phyloP scores from a whole-genome alignment of 345 rosid species.

The Clarkia xantiana region DNA sequence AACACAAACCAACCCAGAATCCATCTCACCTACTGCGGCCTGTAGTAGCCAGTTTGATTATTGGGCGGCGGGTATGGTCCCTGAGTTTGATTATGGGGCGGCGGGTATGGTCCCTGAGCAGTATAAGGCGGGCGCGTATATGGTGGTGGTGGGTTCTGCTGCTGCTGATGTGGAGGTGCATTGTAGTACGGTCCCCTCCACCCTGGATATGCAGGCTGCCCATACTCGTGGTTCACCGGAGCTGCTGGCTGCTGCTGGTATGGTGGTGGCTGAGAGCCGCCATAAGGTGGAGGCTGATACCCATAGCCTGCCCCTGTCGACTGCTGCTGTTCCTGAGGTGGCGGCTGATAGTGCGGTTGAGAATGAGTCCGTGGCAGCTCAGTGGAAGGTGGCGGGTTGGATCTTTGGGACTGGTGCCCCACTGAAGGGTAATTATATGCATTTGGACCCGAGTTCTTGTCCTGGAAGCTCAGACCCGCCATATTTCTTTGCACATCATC shows the following conservation, averaged over 20 bases:
- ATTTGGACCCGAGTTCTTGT: slow-evolving; percentile 46
- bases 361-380: too few species aligned
- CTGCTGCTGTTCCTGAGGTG: slow-evolving; percentile 38
- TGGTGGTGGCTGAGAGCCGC: slow-evolving; percentile 34
- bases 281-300: slow-evolving; percentile 38
- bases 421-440: slow-evolving; percentile 37
- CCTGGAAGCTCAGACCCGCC: slow-evolving; percentile 88
- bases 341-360: slow-evolving; percentile 32
- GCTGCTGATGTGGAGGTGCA: slow-evolving; percentile 34
- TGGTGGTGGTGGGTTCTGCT: slow-evolving; percentile 23
- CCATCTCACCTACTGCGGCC: slow-evolving; percentile 39
- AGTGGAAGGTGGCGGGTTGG: slow-evolving; percentile 5
- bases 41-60: slow-evolving; percentile 70
- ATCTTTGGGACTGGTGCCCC: slow-evolving; percentile 41
- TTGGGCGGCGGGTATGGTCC: slow-evolving; percentile 50
- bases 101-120: slow-evolving; percentile 44
- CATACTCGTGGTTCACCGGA: slow-evolving; percentile 35
- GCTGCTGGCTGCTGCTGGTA: slow-evolving; percentile 53
- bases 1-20: too few species aligned
- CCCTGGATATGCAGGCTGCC: slow-evolving; percentile 74
- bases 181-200: slow-evolving; percentile 88
- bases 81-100: slow-evolving; percentile 49
- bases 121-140: slow-evolving; percentile 79
- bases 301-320: slow-evolving; percentile 35
- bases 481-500: slow-evolving; percentile 88